Evolutionary conservation across 495 filamentous ascomycete genomes (phyloP).

Genomic region (Zalerion maritima): DNA sequence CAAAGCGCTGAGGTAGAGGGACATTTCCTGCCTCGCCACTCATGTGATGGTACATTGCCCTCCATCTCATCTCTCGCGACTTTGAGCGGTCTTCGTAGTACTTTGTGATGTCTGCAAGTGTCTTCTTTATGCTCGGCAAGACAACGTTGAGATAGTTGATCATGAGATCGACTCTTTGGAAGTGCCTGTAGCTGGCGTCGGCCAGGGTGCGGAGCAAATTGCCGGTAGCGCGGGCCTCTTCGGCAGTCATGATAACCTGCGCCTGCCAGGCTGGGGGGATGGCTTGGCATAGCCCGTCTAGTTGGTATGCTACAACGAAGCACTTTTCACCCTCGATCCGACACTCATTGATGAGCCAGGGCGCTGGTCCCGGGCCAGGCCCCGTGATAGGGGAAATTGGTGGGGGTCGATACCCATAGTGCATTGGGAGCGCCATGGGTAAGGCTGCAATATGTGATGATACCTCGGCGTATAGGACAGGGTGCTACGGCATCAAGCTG

Average conservation of each 20-base stretch:
- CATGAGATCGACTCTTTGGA: constrained; percentile 28
- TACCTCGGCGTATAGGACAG: too few relatives aligned
- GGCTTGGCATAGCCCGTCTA: constrained; percentile 25
- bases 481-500: too few relatives aligned
- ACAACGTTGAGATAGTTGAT: constrained; percentile 37
- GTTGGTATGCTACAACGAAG: constrained; percentile 21
- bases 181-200: constrained; percentile 35
- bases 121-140: constrained; percentile 32
- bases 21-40: constrained; percentile 31
- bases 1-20: constrained; percentile 33
- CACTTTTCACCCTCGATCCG: constrained; percentile 30
- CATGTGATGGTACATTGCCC: constrained; percentile 38
- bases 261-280: constrained; percentile 25
- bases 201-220: constrained; percentile 34
- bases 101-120: constrained; percentile 33
- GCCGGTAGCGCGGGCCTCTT: constrained; percentile 25
- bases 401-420: constrained; percentile 8
- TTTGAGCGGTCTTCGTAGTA: constrained; percentile 34
- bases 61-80: constrained; percentile 32
- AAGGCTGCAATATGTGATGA: too few relatives aligned
- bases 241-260: constrained; percentile 26
- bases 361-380: background rate
- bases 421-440: constrained; percentile 1
- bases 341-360: constrained; percentile 28
- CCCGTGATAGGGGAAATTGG: background rate